Percentiles rank a stretch among this genome's conserved stretches.
Evolutionary conservation across 2,329 filamentous ascomycete genomes (phyloP).

Genomic region (Diplodia corticola): DNA sequence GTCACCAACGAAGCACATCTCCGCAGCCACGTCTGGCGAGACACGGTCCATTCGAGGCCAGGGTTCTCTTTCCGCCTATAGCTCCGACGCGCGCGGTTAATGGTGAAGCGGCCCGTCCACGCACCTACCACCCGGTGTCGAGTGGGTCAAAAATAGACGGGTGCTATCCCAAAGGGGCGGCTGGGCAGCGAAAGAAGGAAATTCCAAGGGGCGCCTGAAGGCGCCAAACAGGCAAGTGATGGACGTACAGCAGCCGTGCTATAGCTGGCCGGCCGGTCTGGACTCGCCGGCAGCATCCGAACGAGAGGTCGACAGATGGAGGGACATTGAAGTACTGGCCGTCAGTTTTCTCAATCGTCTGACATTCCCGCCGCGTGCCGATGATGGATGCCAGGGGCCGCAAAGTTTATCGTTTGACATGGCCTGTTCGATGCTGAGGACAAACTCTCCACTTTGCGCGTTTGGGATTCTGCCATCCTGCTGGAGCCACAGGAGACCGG

Average conservation of each 20-base stretch:
- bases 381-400: background rate
- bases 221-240: background rate
- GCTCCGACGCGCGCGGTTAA: conserved; percentile 1
- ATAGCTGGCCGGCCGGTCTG: background rate
- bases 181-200: background rate
- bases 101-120: background rate
- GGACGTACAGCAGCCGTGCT: background rate
- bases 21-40: background rate
- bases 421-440: background rate
- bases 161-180: background rate
- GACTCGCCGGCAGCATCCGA: background rate
- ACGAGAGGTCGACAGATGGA: background rate
- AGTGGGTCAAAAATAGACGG: background rate
- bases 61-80: conserved; percentile 1
- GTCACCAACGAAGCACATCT: background rate
- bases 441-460: background rate
- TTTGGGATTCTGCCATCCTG: background rate
- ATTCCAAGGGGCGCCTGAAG: conserved; percentile 6
- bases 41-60: background rate
- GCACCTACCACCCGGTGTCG: conserved; percentile 5
- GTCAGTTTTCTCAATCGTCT: background rate
- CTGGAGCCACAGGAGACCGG: too few relatives aligned
- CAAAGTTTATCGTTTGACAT: background rate
- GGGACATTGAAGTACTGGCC: background rate
- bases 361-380: background rate